phyloP scores from a whole-genome alignment of 176 grass and related monocot genomes.

The Cocos nucifera region DNA sequence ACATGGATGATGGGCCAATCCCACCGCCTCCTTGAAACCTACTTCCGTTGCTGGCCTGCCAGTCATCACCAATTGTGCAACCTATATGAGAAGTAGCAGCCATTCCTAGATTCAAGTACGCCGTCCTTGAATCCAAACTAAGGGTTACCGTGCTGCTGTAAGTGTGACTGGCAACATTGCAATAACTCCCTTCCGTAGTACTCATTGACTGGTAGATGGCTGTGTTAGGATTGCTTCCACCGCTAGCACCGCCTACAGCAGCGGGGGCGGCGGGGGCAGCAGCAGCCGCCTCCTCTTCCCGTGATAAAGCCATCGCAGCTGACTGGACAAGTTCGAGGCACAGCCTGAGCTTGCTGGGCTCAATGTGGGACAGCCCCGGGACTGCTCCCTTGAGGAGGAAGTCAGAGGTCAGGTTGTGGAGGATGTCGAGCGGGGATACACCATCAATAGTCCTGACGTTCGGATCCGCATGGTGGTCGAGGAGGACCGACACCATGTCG shows the following conservation, averaged over 20 bases:
- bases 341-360: slow-evolving; percentile 90
- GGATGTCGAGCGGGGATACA: slow-evolving; percentile 73
- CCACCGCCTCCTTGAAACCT: too few species aligned
- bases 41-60: too few species aligned
- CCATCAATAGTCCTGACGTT: slow-evolving; percentile 72
- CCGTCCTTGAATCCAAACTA: too few species aligned
- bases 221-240: neutral
- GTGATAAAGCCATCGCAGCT: slow-evolving; percentile 65
- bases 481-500: slow-evolving; percentile 88
- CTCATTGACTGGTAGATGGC: too few species aligned
- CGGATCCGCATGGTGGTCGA: slow-evolving; percentile 93
- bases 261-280: neutral
- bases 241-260: slow-evolving; percentile 11
- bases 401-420: slow-evolving; percentile 82
- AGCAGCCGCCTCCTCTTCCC: slow-evolving; percentile 35
- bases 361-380: slow-evolving; percentile 77
- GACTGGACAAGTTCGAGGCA: slow-evolving; percentile 94
- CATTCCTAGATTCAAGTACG: too few species aligned
- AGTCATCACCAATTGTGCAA: too few species aligned
- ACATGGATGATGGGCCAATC: too few species aligned
- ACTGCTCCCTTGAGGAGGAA: slow-evolving; percentile 98
- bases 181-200: too few species aligned
- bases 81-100: too few species aligned
- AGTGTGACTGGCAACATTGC: too few species aligned
- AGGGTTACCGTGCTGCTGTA: too few species aligned